Evolutionary conservation across 2,329 filamentous ascomycete genomes (phyloP).

Genomic region (Chrysoporthe deuterocubensis): DNA sequence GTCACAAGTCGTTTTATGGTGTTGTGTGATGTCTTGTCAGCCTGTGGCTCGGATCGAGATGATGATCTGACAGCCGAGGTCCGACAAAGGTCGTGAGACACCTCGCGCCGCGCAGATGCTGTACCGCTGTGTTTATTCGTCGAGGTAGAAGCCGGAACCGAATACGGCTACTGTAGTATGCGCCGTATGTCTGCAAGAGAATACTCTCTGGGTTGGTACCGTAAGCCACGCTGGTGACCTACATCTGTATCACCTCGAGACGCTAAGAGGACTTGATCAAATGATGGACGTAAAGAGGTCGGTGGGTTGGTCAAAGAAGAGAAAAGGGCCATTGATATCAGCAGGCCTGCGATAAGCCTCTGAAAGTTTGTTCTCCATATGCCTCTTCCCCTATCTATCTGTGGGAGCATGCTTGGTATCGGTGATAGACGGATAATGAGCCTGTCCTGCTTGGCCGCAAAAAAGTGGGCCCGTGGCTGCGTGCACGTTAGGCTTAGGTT

Average conservation of each 20-base stretch:
- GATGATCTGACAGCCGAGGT: background rate
- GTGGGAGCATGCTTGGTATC: background rate
- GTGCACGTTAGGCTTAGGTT: background rate
- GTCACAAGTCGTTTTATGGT: background rate
- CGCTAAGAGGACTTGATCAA: background rate
- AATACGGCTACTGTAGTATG: too few species aligned
- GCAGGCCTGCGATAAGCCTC: background rate
- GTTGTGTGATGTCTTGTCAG: too few species aligned
- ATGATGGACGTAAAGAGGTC: background rate
- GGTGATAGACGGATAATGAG: constrained; percentile 5
- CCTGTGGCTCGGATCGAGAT: too few species aligned
- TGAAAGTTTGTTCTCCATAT: background rate
- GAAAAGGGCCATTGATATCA: background rate
- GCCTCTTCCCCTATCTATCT: background rate
- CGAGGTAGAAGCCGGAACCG: background rate
- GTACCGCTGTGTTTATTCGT: too few species aligned
- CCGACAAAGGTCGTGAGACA: background rate
- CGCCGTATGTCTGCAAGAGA: too few species aligned
- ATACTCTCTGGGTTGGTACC: too few species aligned
- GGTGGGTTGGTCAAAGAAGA: background rate
- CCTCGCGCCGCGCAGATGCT: background rate
- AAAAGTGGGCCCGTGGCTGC: constrained; percentile 8
- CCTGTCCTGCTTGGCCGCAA: background rate
- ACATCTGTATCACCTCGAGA: background rate
- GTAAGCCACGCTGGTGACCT: background rate